These are phyloP conservation scores for Lanmaoa rubissima DNA, from an alignment of 768 basidiomycete species.

Conservation along the genomic window DNA sequence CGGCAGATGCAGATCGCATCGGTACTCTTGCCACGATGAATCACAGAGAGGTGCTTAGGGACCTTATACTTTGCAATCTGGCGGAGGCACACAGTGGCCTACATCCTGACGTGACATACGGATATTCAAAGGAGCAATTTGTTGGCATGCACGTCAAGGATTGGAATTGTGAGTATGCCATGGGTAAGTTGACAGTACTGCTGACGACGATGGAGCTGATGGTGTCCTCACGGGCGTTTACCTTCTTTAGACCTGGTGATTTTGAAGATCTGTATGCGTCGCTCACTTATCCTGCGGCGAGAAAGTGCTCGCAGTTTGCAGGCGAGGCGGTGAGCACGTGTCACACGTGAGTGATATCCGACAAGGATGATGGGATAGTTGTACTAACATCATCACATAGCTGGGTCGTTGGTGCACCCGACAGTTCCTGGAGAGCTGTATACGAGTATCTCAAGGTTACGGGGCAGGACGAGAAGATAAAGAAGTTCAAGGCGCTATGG, in stretches of 20 bases:
- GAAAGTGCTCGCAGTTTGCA: constrained; percentile 8
- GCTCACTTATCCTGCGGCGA: constrained; percentile 30
- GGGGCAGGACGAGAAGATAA: constrained; percentile 5
- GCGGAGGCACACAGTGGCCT: constrained; percentile 2
- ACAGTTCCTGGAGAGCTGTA: constrained; percentile 37
- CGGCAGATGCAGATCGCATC: neutral
- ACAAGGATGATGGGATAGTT: neutral
- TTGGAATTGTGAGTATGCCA: constrained; percentile 33
- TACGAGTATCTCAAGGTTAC: constrained; percentile 21
- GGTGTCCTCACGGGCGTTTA: constrained; percentile 33
- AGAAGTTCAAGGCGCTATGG: constrained; percentile 26
- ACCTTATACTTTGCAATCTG: constrained; percentile 7
- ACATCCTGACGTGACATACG: constrained; percentile 7
- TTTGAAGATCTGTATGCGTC: constrained; percentile 33
- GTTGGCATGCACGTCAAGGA: constrained; percentile 27
- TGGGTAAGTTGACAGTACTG: constrained; percentile 30
- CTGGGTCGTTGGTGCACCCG: constrained; percentile 40
- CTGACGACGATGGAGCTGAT: neutral
- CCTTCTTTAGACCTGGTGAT: constrained; percentile 39
- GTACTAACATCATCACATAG: constrained; percentile 8
- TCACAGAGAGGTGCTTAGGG: neutral
- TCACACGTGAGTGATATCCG: constrained; percentile 32
- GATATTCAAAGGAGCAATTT: neutral
- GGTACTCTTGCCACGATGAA: neutral
- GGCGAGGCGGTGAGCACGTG: constrained; percentile 29